Percentiles rank a stretch among this genome's conserved stretches.
phyloP scores from a whole-genome alignment of 306 rosid genomes.

The Spatholobus suberectus region DNA sequence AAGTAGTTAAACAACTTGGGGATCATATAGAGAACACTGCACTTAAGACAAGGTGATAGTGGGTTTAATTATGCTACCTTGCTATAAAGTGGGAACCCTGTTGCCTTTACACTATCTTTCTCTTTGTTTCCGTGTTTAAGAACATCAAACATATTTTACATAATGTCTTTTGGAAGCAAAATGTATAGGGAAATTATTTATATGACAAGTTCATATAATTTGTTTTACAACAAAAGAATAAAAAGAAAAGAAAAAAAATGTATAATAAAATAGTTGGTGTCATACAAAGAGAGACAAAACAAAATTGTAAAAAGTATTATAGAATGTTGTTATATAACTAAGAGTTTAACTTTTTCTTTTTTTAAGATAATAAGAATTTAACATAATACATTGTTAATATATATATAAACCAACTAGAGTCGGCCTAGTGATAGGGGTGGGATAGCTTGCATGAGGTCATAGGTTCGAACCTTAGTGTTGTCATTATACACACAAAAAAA shows the following conservation, averaged over 20 bases:
- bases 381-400: no score
- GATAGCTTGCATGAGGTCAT: no score
- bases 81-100: conserved; percentile 26
- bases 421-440: no score
- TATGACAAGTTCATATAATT: not conserved
- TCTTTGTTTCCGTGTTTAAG: conserved; percentile 32
- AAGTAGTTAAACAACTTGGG: conserved; percentile 14
- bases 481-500: no score
- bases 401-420: no score
- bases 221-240: not conserved
- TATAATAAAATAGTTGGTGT: not conserved
- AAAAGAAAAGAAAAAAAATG: not conserved
- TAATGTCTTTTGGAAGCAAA: conserved; percentile 32
- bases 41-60: conserved; percentile 43
- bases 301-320: not conserved
- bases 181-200: not conserved
- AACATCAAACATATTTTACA: conserved; percentile 38
- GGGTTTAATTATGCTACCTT: conserved; percentile 44
- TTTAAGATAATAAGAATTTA: no score
- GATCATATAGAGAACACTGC: not conserved
- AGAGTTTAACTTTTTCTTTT: not conserved
- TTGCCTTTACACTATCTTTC: not conserved
- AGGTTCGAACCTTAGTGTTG: no score
- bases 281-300: not conserved
- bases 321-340: not conserved